These are phyloP conservation scores for Apiotrichum laibachii DNA, from an alignment of 1,284 basidiomycete species.

Conservation along the genomic window DNA sequence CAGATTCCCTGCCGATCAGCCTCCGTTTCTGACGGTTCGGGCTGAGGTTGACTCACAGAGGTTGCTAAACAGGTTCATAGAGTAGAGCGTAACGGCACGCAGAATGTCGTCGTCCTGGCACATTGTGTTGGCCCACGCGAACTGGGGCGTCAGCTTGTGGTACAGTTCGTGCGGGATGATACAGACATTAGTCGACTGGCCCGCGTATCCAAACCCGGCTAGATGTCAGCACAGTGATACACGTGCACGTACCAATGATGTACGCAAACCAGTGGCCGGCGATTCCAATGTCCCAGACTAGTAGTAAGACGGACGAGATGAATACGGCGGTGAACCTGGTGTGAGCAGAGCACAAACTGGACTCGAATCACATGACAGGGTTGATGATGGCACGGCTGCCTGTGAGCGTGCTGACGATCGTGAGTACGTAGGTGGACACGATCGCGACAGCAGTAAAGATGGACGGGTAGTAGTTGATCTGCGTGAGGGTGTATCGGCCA, in stretches of 20 bases:
- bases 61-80: slow-evolving; percentile 20
- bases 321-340: slow-evolving; percentile 22
- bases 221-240: not conserved
- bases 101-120: slow-evolving; percentile 15
- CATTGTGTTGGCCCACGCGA: slow-evolving; percentile 20
- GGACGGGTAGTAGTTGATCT: slow-evolving; percentile 40
- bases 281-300: slow-evolving; percentile 31
- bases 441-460: slow-evolving; percentile 35
- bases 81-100: slow-evolving; percentile 18
- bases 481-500: slow-evolving; percentile 6
- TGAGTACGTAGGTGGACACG: slow-evolving; percentile 31
- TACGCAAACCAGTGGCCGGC: slow-evolving; percentile 39
- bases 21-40: too few relatives aligned
- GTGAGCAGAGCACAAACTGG: too few relatives aligned
- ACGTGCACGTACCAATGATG: slow-evolving; percentile 15
- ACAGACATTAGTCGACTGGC: slow-evolving; percentile 28
- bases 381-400: slow-evolving; percentile 39
- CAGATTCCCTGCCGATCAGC: slow-evolving; percentile 8
- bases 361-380: slow-evolving; percentile 29
- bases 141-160: not conserved
- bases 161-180: not conserved
- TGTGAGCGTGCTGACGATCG: slow-evolving; percentile 22
- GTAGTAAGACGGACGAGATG: slow-evolving; percentile 32
- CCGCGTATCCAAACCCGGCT: slow-evolving; percentile 37
- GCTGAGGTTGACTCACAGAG: not conserved